Conservation (phyloP, 805 yeast species). For the Saccharomycopsis fermentans region DNA sequence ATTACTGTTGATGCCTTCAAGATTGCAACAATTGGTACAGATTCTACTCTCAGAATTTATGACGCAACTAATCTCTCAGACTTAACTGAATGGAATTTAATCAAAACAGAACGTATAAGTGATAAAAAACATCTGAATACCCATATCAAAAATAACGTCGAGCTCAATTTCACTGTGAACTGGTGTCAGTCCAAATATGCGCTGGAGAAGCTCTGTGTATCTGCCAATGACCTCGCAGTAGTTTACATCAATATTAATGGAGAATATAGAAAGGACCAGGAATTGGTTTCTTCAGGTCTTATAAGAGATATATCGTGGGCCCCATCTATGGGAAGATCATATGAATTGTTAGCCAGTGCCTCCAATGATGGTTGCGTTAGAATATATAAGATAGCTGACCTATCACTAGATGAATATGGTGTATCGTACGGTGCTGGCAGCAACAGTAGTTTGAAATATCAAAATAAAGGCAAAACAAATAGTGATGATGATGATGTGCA, state of each 20-base stretch:
- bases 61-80: conserved; percentile 89
- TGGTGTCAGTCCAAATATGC: conserved; percentile 89
- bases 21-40: conserved; percentile 80
- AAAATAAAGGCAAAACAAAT: not conserved
- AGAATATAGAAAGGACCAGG: conserved; percentile 10
- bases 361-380: conserved; percentile 91
- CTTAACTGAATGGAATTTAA: conserved; percentile 67
- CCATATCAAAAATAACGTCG: conserved; percentile 34
- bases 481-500: conserved; percentile 1
- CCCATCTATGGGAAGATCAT: conserved; percentile 86
- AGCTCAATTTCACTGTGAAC: conserved; percentile 72
- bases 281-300: conserved; percentile 61
- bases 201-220: conserved; percentile 69
- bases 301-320: conserved; percentile 94
- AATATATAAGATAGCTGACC: conserved; percentile 62
- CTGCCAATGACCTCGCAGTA: conserved; percentile 83
- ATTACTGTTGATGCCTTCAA: conserved; percentile 64
- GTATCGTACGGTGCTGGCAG: conserved; percentile 11
- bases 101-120: conserved; percentile 45
- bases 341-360: conserved; percentile 86
- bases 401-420: conserved; percentile 11
- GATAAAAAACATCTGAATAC: not conserved
- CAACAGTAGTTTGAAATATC: conserved; percentile 8
- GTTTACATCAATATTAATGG: conserved; percentile 20
- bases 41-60: conserved; percentile 75